Evolutionary conservation across 176 grass and related monocot species (phyloP).

Genomic region (Zoysia japonica): DNA sequence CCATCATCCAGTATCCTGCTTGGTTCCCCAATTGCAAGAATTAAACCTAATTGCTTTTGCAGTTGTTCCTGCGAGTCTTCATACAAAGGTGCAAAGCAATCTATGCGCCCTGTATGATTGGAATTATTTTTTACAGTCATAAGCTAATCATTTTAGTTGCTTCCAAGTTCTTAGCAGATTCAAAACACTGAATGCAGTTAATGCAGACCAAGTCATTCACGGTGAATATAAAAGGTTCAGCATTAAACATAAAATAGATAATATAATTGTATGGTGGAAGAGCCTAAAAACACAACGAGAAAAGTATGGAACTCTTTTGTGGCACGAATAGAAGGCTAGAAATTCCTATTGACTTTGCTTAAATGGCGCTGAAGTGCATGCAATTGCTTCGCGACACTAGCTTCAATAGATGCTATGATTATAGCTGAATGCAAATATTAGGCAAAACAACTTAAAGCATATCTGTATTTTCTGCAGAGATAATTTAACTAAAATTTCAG

Average conservation of each 20-base stretch:
- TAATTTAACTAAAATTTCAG: not conserved
- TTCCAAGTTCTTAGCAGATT: not conserved
- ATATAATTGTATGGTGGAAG: not conserved
- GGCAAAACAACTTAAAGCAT: not conserved
- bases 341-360: not conserved
- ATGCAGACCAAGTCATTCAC: not conserved
- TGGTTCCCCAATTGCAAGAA: slow-evolving; percentile 65
- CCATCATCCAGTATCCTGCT: slow-evolving; percentile 46
- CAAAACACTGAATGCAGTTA: not conserved
- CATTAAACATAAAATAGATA: not conserved
- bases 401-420: not conserved
- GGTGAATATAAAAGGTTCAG: not conserved
- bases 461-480: not conserved
- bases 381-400: not conserved
- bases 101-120: not conserved
- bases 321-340: not conserved
- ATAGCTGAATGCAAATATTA: not conserved
- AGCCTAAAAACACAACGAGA: not conserved
- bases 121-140: not conserved
- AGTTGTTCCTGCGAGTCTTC: slow-evolving; percentile 68
- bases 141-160: not conserved
- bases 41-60: slow-evolving; percentile 75
- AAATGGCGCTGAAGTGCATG: not conserved
- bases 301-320: not conserved
- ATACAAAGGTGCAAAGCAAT: slow-evolving; percentile 13